Percentiles rank a stretch among this genome's conserved stretches.
Conservation (phyloP, 1,139 yeast species). For the Zygosaccharomyces pseudobailii region DNA sequence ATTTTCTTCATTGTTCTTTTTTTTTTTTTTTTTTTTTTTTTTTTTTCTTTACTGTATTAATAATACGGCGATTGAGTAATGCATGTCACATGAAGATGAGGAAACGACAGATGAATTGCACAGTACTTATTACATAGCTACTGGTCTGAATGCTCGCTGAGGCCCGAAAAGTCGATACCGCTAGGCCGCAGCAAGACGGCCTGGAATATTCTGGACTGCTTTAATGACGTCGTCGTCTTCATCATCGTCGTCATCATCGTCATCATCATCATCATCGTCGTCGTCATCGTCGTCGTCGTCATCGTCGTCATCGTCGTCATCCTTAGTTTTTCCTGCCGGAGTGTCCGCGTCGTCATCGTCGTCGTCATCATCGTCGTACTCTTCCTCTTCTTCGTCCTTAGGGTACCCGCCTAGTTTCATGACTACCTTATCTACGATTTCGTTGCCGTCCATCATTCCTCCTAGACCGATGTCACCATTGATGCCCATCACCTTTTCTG, state of each 20-base stretch:
- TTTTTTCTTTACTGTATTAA: conserved; percentile 6
- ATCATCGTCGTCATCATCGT: conserved; percentile 41
- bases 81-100: not conserved
- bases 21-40: not conserved
- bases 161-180: not conserved
- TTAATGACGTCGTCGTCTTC: conserved; percentile 35
- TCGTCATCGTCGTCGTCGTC: conserved; percentile 40
- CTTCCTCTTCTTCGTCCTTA: conserved; percentile 76
- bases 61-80: conserved; percentile 2
- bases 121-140: conserved; percentile 11
- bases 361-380: conserved; percentile 57
- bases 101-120: conserved; percentile 4
- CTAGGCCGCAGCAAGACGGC: conserved; percentile 10
- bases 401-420: conserved; percentile 86
- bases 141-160: not conserved
- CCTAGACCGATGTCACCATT: conserved; percentile 97
- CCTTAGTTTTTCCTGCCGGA: conserved; percentile 35
- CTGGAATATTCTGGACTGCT: conserved; percentile 9
- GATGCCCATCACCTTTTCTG: conserved; percentile 82
- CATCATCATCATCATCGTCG: conserved; percentile 44
- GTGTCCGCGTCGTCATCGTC: conserved; percentile 45
- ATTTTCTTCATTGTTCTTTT: not conserved
- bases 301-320: conserved; percentile 41
- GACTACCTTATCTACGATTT: conserved; percentile 80
- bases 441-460: conserved; percentile 93